phyloP scores from a whole-genome alignment of 768 basidiomycete species.

The Leccinum subgranulosum region DNA sequence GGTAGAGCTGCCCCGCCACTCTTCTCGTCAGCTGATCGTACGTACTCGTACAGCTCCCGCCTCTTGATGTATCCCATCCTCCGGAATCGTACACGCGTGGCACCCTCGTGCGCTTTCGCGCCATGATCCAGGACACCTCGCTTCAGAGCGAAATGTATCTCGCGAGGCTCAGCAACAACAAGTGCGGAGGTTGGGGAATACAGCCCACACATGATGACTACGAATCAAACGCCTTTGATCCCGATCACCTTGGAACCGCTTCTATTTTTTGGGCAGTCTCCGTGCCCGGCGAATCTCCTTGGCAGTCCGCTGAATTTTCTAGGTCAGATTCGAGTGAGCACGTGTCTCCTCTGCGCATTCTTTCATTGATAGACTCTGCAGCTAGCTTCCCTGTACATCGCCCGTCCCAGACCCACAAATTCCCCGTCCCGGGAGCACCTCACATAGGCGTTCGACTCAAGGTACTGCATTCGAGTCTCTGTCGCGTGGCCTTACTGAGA shows the following conservation, averaged over 20 bases:
- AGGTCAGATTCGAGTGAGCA: constrained; percentile 19
- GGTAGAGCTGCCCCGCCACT: constrained; percentile 12
- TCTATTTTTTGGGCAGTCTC: constrained; percentile 69
- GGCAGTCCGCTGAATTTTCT: constrained; percentile 43
- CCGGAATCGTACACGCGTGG: constrained; percentile 48
- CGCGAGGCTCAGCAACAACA: constrained; percentile 38
- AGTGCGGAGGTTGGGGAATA: constrained; percentile 77
- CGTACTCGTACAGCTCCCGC: constrained; percentile 48
- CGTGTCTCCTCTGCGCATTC: neutral
- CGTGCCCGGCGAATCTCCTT: constrained; percentile 65
- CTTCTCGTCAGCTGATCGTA: neutral
- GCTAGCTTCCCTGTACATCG: constrained; percentile 25
- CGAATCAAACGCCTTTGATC: constrained; percentile 32
- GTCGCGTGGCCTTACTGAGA: constrained; percentile 1
- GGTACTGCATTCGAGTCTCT: constrained; percentile 33
- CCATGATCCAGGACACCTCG: constrained; percentile 83
- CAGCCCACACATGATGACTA: constrained; percentile 28
- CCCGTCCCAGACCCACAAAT: constrained; percentile 54
- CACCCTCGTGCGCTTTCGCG: constrained; percentile 68
- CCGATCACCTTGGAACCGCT: constrained; percentile 57
- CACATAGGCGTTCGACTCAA: constrained; percentile 77
- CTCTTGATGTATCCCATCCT: constrained; percentile 45
- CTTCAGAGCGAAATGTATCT: constrained; percentile 71
- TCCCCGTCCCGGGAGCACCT: constrained; percentile 47
- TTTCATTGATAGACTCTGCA: constrained; percentile 5